phyloP scores from a whole-genome alignment of 208 protist genomes.

The Wallacemonas sp. region DNA sequence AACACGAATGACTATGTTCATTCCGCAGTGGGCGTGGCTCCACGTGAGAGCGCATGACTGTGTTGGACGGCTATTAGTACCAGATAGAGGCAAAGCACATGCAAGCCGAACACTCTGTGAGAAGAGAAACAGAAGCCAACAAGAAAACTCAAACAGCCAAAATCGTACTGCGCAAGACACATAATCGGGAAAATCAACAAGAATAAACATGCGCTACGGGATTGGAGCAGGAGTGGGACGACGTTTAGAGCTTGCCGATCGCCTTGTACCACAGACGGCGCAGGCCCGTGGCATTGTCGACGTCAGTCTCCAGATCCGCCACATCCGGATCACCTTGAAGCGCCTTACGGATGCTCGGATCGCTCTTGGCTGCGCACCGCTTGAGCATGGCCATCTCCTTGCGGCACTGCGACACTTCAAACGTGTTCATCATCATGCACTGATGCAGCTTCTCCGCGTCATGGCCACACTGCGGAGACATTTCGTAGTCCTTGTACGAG shows the following conservation, averaged over 20 bases:
- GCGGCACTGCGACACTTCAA: conserved; percentile 76
- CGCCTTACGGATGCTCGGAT: conserved; percentile 49
- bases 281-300: conserved; percentile 62
- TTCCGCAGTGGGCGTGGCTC: too few relatives aligned
- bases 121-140: too few relatives aligned
- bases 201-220: too few relatives aligned
- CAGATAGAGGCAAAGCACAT: too few relatives aligned
- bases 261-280: conserved; percentile 75
- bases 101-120: too few relatives aligned
- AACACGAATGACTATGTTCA: too few relatives aligned
- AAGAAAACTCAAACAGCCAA: too few relatives aligned
- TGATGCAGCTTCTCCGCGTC: conserved; percentile 83
- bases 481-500: conserved; percentile 66
- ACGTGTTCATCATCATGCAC: conserved; percentile 92
- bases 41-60: too few relatives aligned
- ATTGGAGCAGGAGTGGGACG: too few relatives aligned
- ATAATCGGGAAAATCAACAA: too few relatives aligned
- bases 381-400: conserved; percentile 78
- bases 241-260: conserved; percentile 76
- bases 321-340: conserved; percentile 65
- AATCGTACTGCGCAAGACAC: too few relatives aligned
- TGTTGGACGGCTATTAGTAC: too few relatives aligned
- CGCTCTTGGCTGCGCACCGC: conserved; percentile 58
- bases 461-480: conserved; percentile 47
- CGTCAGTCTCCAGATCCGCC: conserved; percentile 26